Base-by-base conservation (phyloP, 202 grass and related monocot genomes). In the Zizania palustris region DNA sequence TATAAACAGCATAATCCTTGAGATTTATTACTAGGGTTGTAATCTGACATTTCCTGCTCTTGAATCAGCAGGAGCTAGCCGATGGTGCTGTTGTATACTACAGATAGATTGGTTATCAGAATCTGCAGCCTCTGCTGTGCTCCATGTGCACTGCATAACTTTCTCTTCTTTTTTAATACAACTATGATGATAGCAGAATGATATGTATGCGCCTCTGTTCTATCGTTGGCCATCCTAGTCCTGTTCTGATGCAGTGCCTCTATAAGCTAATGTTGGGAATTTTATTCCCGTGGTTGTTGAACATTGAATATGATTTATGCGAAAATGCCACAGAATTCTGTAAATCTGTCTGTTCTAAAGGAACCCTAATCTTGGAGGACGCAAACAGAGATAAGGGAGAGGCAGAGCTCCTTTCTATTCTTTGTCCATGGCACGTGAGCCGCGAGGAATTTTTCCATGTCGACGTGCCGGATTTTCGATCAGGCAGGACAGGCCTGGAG, bases 21-120 rank as follows among this genome's bases (percentile, higher is more conserved):
- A 62, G 43, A 51, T 51, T 28, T 1, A 28, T 28, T 73, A 48
- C 41, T 22, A 35, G 81, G 71, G 65, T 81, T 67, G 70, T 83
- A 72, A 83, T 78, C 79, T 87, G 74, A 37, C 62, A 68, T 68
- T 41, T 69, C 69, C 56, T 73, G 69, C 61, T 76, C 72, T 36
- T 77, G 82, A 42, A 72, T 76, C 51, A 45, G 86, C 65, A 43
- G 76, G 71, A 60, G 72, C 72, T 60, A 60, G 72, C 72, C 65
- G 19, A 81, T 44, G 21, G 64, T 72, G 41, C 35, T 65, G 72
- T 59, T 77, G 82, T 88, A 81, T 67, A 76, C 28, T 69, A 39
- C 68, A 80, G 70, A 84, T 88, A 88, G 81, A 76, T 77, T 88
- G 72, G 37, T 85, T 33, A 48, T 72, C 59, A 77, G 76, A 79